These are phyloP conservation scores for Candida ponderosae DNA, from an alignment of 805 yeast genomes.

Conservation along the genomic window DNA sequence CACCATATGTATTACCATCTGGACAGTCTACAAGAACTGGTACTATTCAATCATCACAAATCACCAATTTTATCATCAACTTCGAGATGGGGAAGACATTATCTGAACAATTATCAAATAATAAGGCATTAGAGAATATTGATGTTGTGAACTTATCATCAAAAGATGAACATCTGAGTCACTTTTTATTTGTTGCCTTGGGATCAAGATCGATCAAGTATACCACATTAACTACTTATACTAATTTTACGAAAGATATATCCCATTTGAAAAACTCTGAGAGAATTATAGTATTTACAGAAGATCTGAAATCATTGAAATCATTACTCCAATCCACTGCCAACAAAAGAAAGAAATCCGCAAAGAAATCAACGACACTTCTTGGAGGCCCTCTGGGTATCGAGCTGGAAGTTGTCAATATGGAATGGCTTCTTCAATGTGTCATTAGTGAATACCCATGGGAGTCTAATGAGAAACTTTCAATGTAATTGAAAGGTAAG, in stretches of 20 bases:
- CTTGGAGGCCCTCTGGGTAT: not conserved
- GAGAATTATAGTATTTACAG: constrained; percentile 13
- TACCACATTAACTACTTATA: constrained; percentile 2
- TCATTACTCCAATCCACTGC: not conserved
- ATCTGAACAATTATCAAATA: constrained; percentile 34
- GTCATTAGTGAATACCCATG: constrained; percentile 30
- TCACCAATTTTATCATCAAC: constrained; percentile 33
- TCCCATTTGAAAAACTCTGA: constrained; percentile 8
- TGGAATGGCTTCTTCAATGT: constrained; percentile 68
- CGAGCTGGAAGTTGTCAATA: constrained; percentile 31
- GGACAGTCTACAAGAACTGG: constrained; percentile 51
- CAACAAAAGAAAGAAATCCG: not conserved
- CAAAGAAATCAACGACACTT: not conserved
- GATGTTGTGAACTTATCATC: constrained; percentile 10
- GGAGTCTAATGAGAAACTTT: constrained; percentile 7
- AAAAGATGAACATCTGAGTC: not conserved
- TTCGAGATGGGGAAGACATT: constrained; percentile 25
- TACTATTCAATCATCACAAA: constrained; percentile 40
- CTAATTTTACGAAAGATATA: constrained; percentile 1
- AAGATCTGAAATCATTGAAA: not conserved
- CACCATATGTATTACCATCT: constrained; percentile 56
- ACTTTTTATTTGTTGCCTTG: constrained; percentile 36
- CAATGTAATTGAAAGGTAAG: too few relatives aligned
- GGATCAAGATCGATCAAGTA: constrained; percentile 28
- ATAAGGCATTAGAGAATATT: constrained; percentile 16